phyloP scores from a whole-genome alignment of 495 filamentous ascomycete genomes.

The Daldinia childiae region DNA sequence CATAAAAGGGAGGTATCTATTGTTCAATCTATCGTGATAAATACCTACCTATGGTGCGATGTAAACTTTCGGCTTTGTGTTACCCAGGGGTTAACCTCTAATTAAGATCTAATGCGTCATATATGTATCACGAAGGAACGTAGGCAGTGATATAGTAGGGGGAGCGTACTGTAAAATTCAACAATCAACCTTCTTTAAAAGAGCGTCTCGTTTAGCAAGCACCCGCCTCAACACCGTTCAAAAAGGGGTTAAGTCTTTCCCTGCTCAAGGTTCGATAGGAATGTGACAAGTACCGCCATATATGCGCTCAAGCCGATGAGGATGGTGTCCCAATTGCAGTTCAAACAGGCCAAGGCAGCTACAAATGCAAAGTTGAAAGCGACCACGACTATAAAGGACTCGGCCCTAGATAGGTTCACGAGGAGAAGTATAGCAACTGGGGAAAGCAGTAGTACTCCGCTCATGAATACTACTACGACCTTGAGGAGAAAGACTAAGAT shows the following conservation, averaged over 20 bases:
- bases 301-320: slow-evolving; percentile 24
- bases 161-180: too few species aligned
- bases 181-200: background rate
- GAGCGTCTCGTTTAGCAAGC: background rate
- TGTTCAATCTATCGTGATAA: too few species aligned
- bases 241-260: background rate
- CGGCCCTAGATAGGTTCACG: background rate
- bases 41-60: too few species aligned
- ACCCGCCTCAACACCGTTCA: background rate
- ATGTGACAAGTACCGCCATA: slow-evolving; percentile 23
- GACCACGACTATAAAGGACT: slow-evolving; percentile 20
- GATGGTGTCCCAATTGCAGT: slow-evolving; percentile 17
- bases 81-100: too few species aligned
- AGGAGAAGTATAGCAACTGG: slow-evolving; percentile 30
- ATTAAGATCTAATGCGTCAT: too few species aligned
- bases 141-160: too few species aligned
- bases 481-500: background rate
- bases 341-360: background rate
- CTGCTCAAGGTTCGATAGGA: slow-evolving; percentile 22
- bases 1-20: too few species aligned
- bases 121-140: too few species aligned
- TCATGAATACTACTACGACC: slow-evolving; percentile 1
- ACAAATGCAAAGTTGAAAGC: slow-evolving; percentile 16
- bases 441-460: slow-evolving; percentile 10
- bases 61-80: too few species aligned